phyloP scores from a whole-genome alignment of 2,329 filamentous ascomycete species.

The Beauveria rudraprayagi region DNA sequence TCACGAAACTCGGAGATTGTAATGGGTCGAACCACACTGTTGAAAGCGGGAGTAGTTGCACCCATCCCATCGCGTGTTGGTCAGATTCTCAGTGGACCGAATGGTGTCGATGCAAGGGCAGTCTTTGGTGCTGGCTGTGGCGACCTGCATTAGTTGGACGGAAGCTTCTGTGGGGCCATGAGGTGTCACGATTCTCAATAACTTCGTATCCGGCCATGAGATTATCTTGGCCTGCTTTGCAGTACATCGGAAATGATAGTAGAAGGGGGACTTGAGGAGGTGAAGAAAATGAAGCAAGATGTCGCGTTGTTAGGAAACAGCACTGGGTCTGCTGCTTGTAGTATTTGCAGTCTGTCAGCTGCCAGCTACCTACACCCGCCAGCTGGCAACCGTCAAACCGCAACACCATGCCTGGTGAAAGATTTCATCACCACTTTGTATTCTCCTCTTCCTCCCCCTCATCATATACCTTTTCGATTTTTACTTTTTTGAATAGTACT shows the following conservation, averaged over 20 bases:
- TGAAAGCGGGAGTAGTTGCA: conserved; percentile 25
- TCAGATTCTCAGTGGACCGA: background rate
- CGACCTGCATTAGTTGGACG: background rate
- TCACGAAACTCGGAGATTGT: conserved; percentile 32
- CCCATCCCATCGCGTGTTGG: conserved; percentile 24
- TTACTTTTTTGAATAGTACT: background rate
- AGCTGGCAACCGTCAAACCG: background rate
- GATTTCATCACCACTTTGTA: background rate
- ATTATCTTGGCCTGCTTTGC: background rate
- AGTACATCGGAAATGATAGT: background rate
- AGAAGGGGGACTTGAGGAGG: background rate
- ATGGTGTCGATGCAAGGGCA: background rate
- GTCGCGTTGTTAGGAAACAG: background rate
- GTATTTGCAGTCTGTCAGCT: background rate
- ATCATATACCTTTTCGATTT: background rate
- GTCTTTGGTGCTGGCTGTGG: background rate
- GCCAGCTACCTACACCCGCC: background rate
- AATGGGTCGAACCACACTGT: conserved; percentile 31
- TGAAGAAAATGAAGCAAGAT: background rate
- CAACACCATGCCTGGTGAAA: background rate
- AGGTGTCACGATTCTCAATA: background rate
- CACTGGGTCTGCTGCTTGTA: background rate
- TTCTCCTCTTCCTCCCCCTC: background rate
- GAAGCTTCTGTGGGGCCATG: background rate
- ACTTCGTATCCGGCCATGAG: background rate